phyloP scores from a whole-genome alignment of 1,139 yeast species.

The Hyphopichia pseudoburtonii region DNA sequence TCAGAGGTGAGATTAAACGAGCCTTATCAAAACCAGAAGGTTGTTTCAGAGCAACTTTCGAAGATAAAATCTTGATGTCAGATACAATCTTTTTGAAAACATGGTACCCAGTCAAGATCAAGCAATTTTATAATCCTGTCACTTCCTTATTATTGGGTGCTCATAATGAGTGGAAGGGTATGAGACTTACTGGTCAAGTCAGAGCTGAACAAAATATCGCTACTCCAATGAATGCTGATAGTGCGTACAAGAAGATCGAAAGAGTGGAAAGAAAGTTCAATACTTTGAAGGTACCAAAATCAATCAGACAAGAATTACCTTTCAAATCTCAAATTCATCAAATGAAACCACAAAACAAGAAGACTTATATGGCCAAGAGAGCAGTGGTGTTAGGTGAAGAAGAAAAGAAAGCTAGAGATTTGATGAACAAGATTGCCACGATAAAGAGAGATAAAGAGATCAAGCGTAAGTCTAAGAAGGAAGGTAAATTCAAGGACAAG shows the following conservation, averaged over 20 bases:
- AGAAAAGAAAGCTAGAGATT: constrained; percentile 88
- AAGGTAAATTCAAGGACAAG: constrained; percentile 72
- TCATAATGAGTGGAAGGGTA: constrained; percentile 91
- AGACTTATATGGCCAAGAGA: constrained; percentile 83
- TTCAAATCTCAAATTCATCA: constrained; percentile 86
- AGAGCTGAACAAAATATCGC: constrained; percentile 72
- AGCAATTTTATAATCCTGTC: constrained; percentile 93
- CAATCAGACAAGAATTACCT: constrained; percentile 76
- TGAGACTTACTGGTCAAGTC: constrained; percentile 92
- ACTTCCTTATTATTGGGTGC: constrained; percentile 77
- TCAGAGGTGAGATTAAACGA: constrained; percentile 94
- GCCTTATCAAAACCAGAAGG: constrained; percentile 96
- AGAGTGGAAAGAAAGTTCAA: constrained; percentile 86
- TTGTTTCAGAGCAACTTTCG: constrained; percentile 97
- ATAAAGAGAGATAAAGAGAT: constrained; percentile 82
- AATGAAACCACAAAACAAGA: constrained; percentile 85
- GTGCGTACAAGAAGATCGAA: constrained; percentile 76
- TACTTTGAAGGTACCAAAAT: constrained; percentile 79
- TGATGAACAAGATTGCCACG: constrained; percentile 85
- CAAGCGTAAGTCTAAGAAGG: constrained; percentile 73
- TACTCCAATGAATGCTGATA: constrained; percentile 67
- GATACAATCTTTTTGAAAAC: constrained; percentile 90
- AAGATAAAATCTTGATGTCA: constrained; percentile 87
- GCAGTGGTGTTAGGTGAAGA: constrained; percentile 93
- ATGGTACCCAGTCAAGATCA: constrained; percentile 93